Percentiles rank a stretch among this genome's conserved stretches.
phyloP scores from a whole-genome alignment of 2,329 filamentous ascomycete species.

The Seiridium unicorne region DNA sequence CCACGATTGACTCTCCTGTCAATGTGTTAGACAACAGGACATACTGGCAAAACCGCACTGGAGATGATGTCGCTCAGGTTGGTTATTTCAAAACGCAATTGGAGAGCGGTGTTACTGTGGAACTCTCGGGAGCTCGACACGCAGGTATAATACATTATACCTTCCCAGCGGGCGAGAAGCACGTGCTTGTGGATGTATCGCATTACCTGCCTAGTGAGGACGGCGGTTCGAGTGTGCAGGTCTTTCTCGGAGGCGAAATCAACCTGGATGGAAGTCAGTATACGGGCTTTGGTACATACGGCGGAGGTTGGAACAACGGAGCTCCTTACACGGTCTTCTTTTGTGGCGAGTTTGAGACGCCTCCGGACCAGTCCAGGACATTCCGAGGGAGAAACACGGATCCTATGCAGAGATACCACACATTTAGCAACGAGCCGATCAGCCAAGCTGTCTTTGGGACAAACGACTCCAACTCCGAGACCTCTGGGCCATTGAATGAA shows the following conservation, averaged over 20 bases:
- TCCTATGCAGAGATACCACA: constrained; percentile 5
- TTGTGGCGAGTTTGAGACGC: constrained; percentile 42
- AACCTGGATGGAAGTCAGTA: constrained; percentile 38
- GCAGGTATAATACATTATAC: constrained; percentile 8
- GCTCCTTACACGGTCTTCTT: constrained; percentile 40
- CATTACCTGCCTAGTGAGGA: constrained; percentile 44
- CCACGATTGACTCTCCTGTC: neutral
- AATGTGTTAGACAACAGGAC: constrained; percentile 7
- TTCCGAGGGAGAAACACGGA: constrained; percentile 25
- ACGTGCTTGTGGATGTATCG: constrained; percentile 46
- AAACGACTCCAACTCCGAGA: constrained; percentile 14
- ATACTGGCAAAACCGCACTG: constrained; percentile 4
- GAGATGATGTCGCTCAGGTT: neutral
- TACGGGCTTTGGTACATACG: constrained; percentile 43
- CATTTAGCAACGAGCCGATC: constrained; percentile 1
- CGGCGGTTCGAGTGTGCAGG: constrained; percentile 39
- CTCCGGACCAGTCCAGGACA: constrained; percentile 23
- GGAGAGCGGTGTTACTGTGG: constrained; percentile 1
- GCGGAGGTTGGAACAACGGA: constrained; percentile 34
- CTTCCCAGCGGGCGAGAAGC: constrained; percentile 26
- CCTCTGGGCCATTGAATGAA: constrained; percentile 21
- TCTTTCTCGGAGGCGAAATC: constrained; percentile 43
- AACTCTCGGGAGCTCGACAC: constrained; percentile 4
- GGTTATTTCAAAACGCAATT: constrained; percentile 5
- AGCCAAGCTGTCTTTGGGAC: neutral